Conservation (phyloP, 495 filamentous ascomycete species). For the Neurospora sp. region DNA sequence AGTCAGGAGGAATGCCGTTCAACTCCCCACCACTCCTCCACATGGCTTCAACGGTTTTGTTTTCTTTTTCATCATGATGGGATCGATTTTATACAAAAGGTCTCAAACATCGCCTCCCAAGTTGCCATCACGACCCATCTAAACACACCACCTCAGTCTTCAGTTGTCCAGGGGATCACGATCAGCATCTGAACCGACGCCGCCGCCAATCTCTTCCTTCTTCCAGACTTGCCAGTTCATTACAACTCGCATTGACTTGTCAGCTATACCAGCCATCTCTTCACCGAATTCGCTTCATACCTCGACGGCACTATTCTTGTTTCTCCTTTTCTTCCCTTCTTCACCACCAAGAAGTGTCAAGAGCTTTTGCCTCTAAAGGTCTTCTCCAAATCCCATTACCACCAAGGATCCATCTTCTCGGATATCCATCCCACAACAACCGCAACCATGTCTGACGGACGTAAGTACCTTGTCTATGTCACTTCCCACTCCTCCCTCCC, state of each 20-base stretch:
- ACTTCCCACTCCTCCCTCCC: background rate
- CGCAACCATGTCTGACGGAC: constrained; percentile 23
- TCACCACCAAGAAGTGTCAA: background rate
- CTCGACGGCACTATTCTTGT: background rate
- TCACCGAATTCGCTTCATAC: background rate
- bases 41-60: constrained; percentile 8
- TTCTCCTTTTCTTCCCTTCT: background rate
- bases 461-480: constrained; percentile 12
- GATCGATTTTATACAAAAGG: constrained; percentile 21
- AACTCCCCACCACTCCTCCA: background rate
- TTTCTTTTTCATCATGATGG: background rate
- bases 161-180: background rate
- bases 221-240: constrained; percentile 16
- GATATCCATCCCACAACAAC: background rate
- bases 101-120: constrained; percentile 8
- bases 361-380: background rate
- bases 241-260: constrained; percentile 13
- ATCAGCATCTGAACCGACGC: background rate
- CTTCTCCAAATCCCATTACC: background rate
- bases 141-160: background rate
- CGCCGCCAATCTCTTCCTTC: constrained; percentile 18
- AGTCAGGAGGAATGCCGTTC: background rate
- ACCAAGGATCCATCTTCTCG: background rate
- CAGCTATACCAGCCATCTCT: background rate
- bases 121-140: constrained; percentile 7